Percentiles rank a stretch among this genome's conserved stretches.
Evolutionary conservation across 306 rosid species (phyloP).

Genomic region (Geum urbanum): DNA sequence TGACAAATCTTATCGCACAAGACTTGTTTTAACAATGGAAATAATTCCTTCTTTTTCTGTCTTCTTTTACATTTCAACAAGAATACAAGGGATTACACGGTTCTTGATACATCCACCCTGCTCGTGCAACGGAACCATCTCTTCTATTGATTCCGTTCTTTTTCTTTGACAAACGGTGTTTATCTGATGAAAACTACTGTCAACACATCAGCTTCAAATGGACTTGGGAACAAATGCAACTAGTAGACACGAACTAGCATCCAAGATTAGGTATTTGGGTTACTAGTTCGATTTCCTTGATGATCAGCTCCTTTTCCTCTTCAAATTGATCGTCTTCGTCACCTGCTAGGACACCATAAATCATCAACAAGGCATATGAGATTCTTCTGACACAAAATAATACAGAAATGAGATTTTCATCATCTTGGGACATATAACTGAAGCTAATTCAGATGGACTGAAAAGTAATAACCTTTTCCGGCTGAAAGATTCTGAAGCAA

Average conservation of each 20-base stretch:
- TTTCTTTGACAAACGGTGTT: background rate
- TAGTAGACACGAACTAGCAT: conserved; percentile 24
- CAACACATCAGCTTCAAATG: conserved; percentile 18
- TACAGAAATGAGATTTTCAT: background rate
- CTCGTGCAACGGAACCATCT: background rate
- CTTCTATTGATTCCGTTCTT: background rate
- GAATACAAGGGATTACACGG: conserved; percentile 12
- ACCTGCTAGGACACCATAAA: conserved; percentile 43
- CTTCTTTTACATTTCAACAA: background rate
- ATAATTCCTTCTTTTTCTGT: background rate
- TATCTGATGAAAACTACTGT: conserved; percentile 17
- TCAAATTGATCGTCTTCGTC: conserved; percentile 96
- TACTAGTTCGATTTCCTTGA: conserved; percentile 62
- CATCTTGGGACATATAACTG: background rate
- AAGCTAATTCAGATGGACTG: background rate
- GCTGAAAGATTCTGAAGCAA: conserved; percentile 72
- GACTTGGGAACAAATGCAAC: conserved; percentile 22
- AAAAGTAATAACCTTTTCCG: conserved; percentile 59
- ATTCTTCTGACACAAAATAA: background rate
- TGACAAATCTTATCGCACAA: background rate
- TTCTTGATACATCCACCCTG: conserved; percentile 14
- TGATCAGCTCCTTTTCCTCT: conserved; percentile 88
- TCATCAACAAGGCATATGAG: background rate
- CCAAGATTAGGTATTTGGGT: conserved; percentile 22
- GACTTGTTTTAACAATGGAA: background rate